Base-by-base conservation (phyloP, 1,284 basidiomycete species). In the Salmacisia buchloeana region DNA sequence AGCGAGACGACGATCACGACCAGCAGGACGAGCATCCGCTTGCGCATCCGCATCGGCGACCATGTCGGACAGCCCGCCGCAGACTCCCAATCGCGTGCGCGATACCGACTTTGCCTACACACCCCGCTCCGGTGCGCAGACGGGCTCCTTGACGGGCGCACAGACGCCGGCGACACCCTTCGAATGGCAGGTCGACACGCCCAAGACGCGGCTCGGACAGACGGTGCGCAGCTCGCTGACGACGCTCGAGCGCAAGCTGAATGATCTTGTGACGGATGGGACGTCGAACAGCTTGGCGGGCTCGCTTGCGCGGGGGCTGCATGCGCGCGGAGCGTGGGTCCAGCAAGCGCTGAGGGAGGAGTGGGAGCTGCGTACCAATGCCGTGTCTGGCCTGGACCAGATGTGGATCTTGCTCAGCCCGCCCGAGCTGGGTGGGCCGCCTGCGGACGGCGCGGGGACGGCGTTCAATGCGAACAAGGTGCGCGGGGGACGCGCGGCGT, bases 401-500 rank as follows among this genome's bases (percentile, higher is more conserved):
- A 34, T 57, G 31, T 57, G 54, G 54, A 57, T 57, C 54, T 57
- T 57, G 33, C 54, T 57, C 35, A 33, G 27, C 31, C 35, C 54
- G 3, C 31, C 54, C 29, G 35, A 34, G 35, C 21, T 38, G 2
- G 54, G 54, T 57, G 46, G 46, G 27, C 46, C 46, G 21, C 46
- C 43, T 12, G 21, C 21, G 3, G 7, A n/a, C 21, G 13, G 9
- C 46, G 6, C 10, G 46, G 23, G 7, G 7, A 25, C 25, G 46
- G 18, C 18, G 10, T 18, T 18, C 36, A 18, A 18, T 10, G 36
- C 9, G 18, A 18, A 25, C 6, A 15, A 13, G 23, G 23, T 7
- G n/a, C 10, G 43, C 46, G 27, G 46, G 46, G 33, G 35, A 73
- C 69, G 43, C 66, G 63, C 21, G 71, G 71, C n/a, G 59, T 74